Base-by-base conservation (phyloP, 768 basidiomycete genomes). In the Phylloporus sp. region DNA sequence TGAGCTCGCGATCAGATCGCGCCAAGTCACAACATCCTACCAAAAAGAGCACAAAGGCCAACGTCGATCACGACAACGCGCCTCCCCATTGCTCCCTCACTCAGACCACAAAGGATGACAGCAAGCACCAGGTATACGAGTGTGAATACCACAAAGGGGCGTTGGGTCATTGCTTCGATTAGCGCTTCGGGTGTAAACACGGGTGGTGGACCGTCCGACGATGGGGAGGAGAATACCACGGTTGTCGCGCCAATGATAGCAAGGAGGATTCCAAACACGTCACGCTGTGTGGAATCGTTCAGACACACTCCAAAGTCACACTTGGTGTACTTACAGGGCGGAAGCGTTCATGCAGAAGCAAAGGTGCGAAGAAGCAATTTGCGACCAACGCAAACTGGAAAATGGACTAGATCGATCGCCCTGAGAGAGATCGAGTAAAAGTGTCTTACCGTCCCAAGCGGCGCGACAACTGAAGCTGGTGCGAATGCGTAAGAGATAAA, bases 391-490 rank as follows among this genome's bases (percentile, higher is more conserved):
- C 92, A 68, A 92, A 88, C 85, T 92, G 49, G 18, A 38, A 18
- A n/a, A 29, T 6, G 7, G 5, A 34, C 22, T 58, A 20, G 49
- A 13, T 29, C 16, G 38, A 45, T 45, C 45, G 24, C 18, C 24
- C 15, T 23, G 27, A 35, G 49, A 27, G 24, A n/a, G 27, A 32
- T 32, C 7, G 45, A 15, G 16, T n/a, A 10, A 20, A n/a, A 38
- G 71, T 5, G 22, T 52, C 84, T 72, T 59, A 95, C 94, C 40
- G 91, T 94, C n/a, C 95, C 95, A 11, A 98, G 76, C 26, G 95
- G 95, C 0, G 95, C 94, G 12, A 97, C 93, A 5, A 95, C 73
- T n/a, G 89, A 91, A 6, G 92, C 91, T 9, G 92, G 92, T 20
- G 91, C 91, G 69, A 80, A 95, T 0, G 85, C 92, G 55, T 95